Conservation (phyloP, 2,329 filamentous ascomycete species). For the Cladosporium phlei region DNA sequence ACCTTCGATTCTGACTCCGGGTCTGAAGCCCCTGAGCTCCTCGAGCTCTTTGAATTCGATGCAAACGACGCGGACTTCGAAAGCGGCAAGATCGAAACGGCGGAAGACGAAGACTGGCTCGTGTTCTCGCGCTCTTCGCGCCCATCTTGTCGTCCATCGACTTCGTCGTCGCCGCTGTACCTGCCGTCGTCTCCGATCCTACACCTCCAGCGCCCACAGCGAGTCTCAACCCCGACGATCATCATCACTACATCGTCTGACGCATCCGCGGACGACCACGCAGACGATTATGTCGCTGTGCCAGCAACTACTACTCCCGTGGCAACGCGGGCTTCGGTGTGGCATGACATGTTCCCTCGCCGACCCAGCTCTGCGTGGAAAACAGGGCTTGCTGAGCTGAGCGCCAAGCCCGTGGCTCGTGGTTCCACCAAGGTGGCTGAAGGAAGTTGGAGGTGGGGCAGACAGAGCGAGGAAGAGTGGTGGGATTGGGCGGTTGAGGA, state of each 20-base stretch:
- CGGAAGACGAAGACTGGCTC: constrained; percentile 1
- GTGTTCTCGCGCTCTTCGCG: background rate
- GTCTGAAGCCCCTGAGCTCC: background rate
- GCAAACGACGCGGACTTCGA: background rate
- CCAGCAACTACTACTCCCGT: background rate
- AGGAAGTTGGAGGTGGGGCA: constrained; percentile 1
- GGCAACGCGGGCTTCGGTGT: background rate
- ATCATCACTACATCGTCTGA: constrained; percentile 6
- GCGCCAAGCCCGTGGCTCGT: background rate
- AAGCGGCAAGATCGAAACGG: background rate
- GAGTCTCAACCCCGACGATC: background rate
- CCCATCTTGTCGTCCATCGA: background rate
- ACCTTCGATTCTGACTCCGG: background rate
- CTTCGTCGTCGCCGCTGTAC: background rate
- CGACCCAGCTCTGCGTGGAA: background rate
- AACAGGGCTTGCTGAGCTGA: background rate
- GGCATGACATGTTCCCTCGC: constrained; percentile 2
- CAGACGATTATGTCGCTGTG: background rate
- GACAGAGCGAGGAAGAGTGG: constrained; percentile 4
- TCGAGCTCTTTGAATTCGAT: background rate
- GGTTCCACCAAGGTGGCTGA: background rate
- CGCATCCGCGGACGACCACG: background rate
- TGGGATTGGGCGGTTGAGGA: constrained; percentile 9
- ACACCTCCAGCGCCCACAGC: background rate
- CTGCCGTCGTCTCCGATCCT: constrained; percentile 7